Evolutionary conservation across 1,284 basidiomycete genomes (phyloP).

Genomic region (Rhodotorula sp.): DNA sequence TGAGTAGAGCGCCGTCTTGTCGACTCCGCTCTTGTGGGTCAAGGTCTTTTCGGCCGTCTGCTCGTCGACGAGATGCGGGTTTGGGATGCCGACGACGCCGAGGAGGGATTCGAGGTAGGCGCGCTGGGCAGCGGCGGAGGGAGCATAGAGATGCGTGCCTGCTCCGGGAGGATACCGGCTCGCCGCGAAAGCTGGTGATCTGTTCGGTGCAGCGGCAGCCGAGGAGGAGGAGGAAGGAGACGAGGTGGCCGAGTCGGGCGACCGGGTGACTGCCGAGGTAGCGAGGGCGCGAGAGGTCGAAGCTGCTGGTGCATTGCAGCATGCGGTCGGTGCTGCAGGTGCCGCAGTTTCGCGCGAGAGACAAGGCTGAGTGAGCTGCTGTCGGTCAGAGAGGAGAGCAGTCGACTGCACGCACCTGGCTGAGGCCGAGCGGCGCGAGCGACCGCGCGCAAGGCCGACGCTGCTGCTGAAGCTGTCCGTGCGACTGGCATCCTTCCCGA

Average conservation of each 20-base stretch:
- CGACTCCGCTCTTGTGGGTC: constrained; percentile 37
- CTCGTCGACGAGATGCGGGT: constrained; percentile 11
- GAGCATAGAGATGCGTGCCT: constrained; percentile 18
- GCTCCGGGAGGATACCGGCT: neutral
- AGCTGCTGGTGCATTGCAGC: neutral
- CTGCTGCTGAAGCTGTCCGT: constrained; percentile 1
- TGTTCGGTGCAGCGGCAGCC: too few species aligned
- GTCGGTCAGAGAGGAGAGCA: neutral
- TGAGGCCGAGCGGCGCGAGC: constrained; percentile 1
- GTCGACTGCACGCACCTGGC: neutral
- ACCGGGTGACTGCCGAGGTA: neutral
- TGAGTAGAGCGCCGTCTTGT: constrained; percentile 12
- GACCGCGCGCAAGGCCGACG: constrained; percentile 6
- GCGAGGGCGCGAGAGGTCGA: neutral
- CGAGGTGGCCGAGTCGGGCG: neutral
- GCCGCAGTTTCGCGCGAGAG: neutral
- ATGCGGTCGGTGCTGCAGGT: neutral
- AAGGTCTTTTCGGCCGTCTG: constrained; percentile 15
- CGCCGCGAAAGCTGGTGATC: neutral
- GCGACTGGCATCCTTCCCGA: constrained; percentile 1
- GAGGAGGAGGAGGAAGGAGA: neutral
- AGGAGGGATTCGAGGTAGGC: constrained; percentile 13
- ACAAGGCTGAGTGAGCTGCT: too few species aligned
- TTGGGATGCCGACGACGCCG: constrained; percentile 10
- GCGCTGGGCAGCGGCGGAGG: constrained; percentile 6